Percentiles rank a stretch among this genome's conserved stretches.
phyloP scores from a whole-genome alignment of 2,329 filamentous ascomycete genomes.

The Arthroderma sp. region DNA sequence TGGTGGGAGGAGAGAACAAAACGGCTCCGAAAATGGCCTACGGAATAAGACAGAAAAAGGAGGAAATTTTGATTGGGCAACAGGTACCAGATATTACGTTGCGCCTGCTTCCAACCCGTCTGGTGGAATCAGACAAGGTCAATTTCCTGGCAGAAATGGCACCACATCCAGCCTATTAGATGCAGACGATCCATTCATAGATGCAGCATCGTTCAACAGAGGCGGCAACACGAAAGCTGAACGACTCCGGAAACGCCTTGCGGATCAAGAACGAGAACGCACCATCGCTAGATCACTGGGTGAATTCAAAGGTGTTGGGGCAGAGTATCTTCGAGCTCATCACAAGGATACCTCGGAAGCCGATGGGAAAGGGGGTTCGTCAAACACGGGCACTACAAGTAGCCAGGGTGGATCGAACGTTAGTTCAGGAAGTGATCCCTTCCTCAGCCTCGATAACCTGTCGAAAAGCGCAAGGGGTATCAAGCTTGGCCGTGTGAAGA shows the following conservation, averaged over 20 bases:
- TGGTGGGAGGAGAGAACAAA: constrained; percentile 16
- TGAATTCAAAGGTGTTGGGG: constrained; percentile 27
- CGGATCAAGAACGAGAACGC: constrained; percentile 33
- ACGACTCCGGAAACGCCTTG: constrained; percentile 32
- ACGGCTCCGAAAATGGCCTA: constrained; percentile 18
- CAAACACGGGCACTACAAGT: neutral
- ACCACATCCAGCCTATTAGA: constrained; percentile 34
- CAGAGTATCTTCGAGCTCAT: constrained; percentile 35
- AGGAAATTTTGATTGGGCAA: constrained; percentile 30
- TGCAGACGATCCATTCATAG: constrained; percentile 32
- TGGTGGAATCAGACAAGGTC: neutral
- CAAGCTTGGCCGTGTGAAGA: constrained; percentile 28
- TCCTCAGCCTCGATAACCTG: constrained; percentile 18
- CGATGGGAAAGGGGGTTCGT: constrained; percentile 6
- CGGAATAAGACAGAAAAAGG: constrained; percentile 23
- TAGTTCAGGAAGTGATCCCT: constrained; percentile 1
- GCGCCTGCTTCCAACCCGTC: constrained; percentile 23
- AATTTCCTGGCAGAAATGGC: constrained; percentile 9
- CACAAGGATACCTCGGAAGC: constrained; percentile 15
- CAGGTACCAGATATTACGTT: constrained; percentile 37
- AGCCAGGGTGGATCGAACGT: neutral
- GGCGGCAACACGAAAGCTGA: constrained; percentile 33
- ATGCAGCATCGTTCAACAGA: constrained; percentile 26
- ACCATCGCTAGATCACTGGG: constrained; percentile 35
- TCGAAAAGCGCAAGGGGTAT: constrained; percentile 30